Evolutionary conservation across 306 rosid species (phyloP).

Genomic region (Casuarina cunninghamiana): DNA sequence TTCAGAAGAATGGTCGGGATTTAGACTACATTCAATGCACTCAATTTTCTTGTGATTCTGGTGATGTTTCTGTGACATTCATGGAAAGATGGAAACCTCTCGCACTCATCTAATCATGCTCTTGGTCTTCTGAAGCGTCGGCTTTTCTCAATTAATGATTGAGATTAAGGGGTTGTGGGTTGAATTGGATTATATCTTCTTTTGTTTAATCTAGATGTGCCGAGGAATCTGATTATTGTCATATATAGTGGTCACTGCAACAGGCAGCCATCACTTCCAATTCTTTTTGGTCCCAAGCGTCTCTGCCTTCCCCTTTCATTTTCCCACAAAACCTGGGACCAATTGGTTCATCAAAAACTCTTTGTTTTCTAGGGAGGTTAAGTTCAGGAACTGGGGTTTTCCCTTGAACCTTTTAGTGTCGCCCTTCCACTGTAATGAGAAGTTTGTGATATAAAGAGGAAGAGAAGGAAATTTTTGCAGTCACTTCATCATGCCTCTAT

Average conservation of each 20-base stretch:
- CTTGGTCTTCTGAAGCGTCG: neutral
- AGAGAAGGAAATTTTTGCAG: constrained; percentile 26
- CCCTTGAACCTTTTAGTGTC: too few relatives aligned
- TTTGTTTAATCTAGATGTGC: constrained; percentile 24
- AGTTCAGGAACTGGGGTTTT: too few relatives aligned
- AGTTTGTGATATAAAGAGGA: constrained; percentile 33
- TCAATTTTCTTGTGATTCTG: constrained; percentile 7
- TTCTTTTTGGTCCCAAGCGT: constrained; percentile 30
- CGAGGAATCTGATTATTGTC: constrained; percentile 42
- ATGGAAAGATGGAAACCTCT: constrained; percentile 29
- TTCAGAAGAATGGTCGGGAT: constrained; percentile 26
- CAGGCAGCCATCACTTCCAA: constrained; percentile 66
- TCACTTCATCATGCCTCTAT: constrained; percentile 13
- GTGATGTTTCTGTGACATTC: constrained; percentile 27
- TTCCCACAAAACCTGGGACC: constrained; percentile 23
- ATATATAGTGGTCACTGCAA: constrained; percentile 67
- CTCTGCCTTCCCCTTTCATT: constrained; percentile 25
- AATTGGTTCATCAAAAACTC: constrained; percentile 13
- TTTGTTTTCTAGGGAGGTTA: constrained; percentile 7
- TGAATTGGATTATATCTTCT: constrained; percentile 31
- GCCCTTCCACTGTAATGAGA: neutral
- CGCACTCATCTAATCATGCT: constrained; percentile 21
- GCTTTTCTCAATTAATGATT: constrained; percentile 11
- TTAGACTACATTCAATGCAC: constrained; percentile 9
- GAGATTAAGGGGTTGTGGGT: constrained; percentile 26